Base-by-base conservation (phyloP, 2,329 filamentous ascomycete species). In the Aspergillus viridinutans region DNA sequence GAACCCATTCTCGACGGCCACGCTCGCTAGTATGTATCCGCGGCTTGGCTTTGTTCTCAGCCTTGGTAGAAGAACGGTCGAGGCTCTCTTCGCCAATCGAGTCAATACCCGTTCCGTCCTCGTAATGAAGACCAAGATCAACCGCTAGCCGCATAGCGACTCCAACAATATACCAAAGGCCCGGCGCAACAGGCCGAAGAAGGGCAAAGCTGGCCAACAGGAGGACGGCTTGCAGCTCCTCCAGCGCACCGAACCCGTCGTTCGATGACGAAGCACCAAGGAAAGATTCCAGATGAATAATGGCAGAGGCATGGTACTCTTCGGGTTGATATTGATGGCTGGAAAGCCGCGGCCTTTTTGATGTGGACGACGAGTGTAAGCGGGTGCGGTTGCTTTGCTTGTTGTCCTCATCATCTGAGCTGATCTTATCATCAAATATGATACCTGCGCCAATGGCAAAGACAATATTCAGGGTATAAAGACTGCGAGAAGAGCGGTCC, bases 401-500 rank as follows among this genome's bases (percentile, higher is more conserved):
- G 43, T 23, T 60, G 23, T 66, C 60, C 42, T 69, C 67, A 7
- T 67, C 66, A 23, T 65, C 64, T 28, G 66, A 65, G 5, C 69
- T 59, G 29, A 48, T 49, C 29, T 72, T 76, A 42, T 76, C 73
- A 53, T 78, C 90, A 64, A 96, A 86, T 62, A 97, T 96, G 65
- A 97, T 96, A 20, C 92, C 93, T 20, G 90, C 89, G 6, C 94
- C 94, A 66, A 97, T 97, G 14, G 93, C 93, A 76, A 96, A 97
- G 25, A 97, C 92, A 75, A 97, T 97, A 74, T 97, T 97, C 61
- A 97, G 81, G 77, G 95, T 85, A 75, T 97, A 97, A n/a, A 94
- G 81, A 73, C 96, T 92, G 54, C 89, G 83, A 4, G 91, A 84
- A 1, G 88, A 89, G 26, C 89, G 83, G 53, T 84, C 81, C 57